phyloP scores from a whole-genome alignment of 345 rosid genomes.

The Toxicodendron radicans region DNA sequence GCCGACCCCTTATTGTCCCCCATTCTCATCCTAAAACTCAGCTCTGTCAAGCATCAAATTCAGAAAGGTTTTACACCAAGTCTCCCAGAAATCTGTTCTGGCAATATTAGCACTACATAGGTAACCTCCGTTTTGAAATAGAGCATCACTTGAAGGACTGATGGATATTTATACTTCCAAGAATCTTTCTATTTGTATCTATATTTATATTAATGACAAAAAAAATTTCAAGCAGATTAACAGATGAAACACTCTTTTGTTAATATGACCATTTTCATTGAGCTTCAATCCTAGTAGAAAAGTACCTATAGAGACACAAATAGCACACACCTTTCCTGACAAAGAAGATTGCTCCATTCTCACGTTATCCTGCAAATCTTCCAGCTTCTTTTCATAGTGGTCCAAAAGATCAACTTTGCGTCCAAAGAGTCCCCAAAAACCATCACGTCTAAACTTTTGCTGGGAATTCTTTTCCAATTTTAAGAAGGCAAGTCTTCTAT shows the following conservation, averaged over 20 bases:
- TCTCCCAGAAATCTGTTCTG: constrained; percentile 2
- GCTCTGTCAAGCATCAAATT: neutral
- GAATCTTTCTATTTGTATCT: neutral
- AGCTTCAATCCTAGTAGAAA: neutral
- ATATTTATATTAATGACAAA: constrained; percentile 6
- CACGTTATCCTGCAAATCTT: constrained; percentile 58
- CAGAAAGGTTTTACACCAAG: neutral
- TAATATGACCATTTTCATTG: neutral
- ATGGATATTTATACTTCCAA: neutral
- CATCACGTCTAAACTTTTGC: constrained; percentile 48
- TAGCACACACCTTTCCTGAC: constrained; percentile 55
- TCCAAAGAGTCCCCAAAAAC: constrained; percentile 74
- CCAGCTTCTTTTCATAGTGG: constrained; percentile 67
- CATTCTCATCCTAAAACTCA: neutral
- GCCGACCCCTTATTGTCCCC: neutral
- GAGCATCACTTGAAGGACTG: neutral
- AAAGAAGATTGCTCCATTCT: constrained; percentile 53
- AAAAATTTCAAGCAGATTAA: neutral
- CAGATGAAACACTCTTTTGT: neutral
- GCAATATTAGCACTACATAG: constrained; percentile 2
- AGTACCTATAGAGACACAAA: constrained; percentile 4
- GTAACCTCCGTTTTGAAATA: neutral
- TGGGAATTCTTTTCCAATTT: constrained; percentile 40
- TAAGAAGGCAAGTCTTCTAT: constrained; percentile 51
- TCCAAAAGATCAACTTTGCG: constrained; percentile 56